Evolutionary conservation across 345 rosid species (phyloP).

Genomic region (Microcos paniculata): DNA sequence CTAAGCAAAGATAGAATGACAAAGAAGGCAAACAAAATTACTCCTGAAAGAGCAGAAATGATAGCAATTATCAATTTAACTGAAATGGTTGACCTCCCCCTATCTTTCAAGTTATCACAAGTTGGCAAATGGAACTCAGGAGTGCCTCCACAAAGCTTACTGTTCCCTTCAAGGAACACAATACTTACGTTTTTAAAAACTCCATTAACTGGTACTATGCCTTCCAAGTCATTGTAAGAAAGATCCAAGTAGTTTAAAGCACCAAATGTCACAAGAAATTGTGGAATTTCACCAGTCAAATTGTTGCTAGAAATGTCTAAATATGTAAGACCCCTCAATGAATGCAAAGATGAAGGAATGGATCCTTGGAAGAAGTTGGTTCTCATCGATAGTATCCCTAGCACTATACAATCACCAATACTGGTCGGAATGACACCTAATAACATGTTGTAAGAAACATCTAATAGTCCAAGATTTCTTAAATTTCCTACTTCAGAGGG

Average conservation of each 20-base stretch:
- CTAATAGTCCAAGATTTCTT: background rate
- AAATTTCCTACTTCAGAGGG: slow-evolving; percentile 10
- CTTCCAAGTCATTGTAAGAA: background rate
- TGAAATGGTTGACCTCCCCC: background rate
- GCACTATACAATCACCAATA: background rate
- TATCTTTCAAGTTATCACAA: no score
- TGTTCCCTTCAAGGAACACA: no score
- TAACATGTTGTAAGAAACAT: background rate
- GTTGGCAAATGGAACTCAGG: no score
- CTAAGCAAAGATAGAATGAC: background rate
- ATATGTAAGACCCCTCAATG: no score
- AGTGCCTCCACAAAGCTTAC: no score
- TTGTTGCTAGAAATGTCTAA: background rate
- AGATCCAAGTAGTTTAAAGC: background rate
- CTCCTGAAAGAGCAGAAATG: background rate
- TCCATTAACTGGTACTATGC: background rate
- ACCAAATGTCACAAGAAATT: background rate
- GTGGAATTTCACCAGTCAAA: background rate
- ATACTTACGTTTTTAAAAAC: no score
- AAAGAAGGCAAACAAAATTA: background rate
- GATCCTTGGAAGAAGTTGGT: slow-evolving; percentile 6
- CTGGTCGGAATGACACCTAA: slow-evolving; percentile 8
- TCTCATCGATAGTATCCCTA: background rate
- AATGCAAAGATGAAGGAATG: background rate
- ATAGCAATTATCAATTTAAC: background rate